Evolutionary conservation across 768 basidiomycete genomes (phyloP), one percentile per base, ranked within the genome.

Genomic region (Collybiopsis confluens): DNA sequence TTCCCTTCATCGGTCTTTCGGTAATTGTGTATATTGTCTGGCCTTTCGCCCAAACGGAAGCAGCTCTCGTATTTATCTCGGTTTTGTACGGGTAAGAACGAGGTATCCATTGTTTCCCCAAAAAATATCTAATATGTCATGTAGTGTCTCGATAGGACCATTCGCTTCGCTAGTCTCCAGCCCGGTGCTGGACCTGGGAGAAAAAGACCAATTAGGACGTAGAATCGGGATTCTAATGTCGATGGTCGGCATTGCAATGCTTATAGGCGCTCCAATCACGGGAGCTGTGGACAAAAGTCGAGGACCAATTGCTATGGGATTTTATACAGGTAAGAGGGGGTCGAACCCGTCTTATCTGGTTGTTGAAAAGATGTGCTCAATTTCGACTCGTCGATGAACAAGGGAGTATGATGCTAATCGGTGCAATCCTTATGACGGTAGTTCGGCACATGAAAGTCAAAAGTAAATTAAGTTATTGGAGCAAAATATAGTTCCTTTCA

Each of bases 71-170:
- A 1, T 66, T 59, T 16, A 52, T 82, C 43, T 65, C 70, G 1
- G 50, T 77, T 18, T 43, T 76, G 7, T 81, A 80, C 45, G 79
- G 79, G 73, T 78, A 33, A 6, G n/a, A n/a, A n/a, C n/a, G n/a
- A n/a, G n/a, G 71, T 64, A 3, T 26, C 35, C 37, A 33, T 35
- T 18, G 50, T 35, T 33, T 52, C 18, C 11, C 18, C 24, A 28
- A 11, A 18, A 18, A 11, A 26, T 26, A 9, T n/a, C 5, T 27
- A 18, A 18, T 18, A 1, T 16, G 8, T 42, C n/a, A 24, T 48
- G 15, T 24, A 48, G 47, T 37, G 35, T 48, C 18, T 48, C 47
- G 6, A 48, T 48, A 5, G 47, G 47, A 37, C 47, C 47, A 21
- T 48, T 48, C 18, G 47, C 47, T 37, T 48, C 47, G 35, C 21